Base-by-base conservation (phyloP, 139 green algal genomes). In the Bryopsis sp. region DNA sequence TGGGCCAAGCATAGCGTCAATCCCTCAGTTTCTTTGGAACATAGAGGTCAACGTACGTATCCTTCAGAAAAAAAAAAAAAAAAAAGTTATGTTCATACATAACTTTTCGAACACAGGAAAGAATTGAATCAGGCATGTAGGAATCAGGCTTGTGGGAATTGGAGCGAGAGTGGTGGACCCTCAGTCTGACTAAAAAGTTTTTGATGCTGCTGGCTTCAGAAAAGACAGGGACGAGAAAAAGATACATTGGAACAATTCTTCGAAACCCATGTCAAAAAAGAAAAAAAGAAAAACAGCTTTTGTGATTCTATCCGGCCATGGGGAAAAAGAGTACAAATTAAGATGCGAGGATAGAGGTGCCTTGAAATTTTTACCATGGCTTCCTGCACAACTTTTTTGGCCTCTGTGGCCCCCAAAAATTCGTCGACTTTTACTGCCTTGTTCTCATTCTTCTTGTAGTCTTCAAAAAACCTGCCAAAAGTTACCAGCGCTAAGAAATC, bases 401-500 rank as follows among this genome's bases (percentile, higher is more conserved):
- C 37, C 24, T 58, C 62, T 35, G n/a, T 8, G 6, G 62, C 35
- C 3, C 62, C 62, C 5, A 37, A 26, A 33, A 92, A 86, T 33
- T 87, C 81, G 47, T 90, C 83, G 31, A 91, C 87, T 64, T 76
- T 71, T 15, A 93, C 86, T 36, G 80, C 63, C 78, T 95, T 95
- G 79, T 92, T 80, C 74, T 95, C 86, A 58, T 90, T 90, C 78
- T 89, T 89, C 76, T 94, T 94, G 77, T 94, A 94, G 75, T 92
- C 86, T 74, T 90, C 81, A 48, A 94, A 94, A 68, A 94, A 89
- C 26, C 81, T 85, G 73, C 24, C 11, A 35, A 54, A 11, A 19
- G 43, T n/a, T n/a, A n/a, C n/a, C n/a, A n/a, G n/a, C n/a, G n/a
- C n/a, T n/a, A n/a, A n/a, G n/a, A n/a, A n/a, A n/a, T n/a, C n/a